Base-by-base conservation (phyloP, 805 yeast species). In the Tetrapisispora fleetii region DNA sequence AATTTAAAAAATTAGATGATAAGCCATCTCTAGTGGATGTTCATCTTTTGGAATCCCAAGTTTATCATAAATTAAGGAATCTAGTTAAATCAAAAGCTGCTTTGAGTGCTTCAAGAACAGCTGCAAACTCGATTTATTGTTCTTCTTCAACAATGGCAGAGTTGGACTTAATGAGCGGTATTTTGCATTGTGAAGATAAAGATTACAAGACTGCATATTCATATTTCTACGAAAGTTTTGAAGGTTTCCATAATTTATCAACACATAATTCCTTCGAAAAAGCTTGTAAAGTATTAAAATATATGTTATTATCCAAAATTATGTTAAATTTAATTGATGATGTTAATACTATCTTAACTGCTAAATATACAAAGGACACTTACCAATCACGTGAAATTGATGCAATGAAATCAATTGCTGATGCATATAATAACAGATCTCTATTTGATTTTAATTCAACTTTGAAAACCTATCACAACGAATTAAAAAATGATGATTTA, bases 121-220 rank as follows among this genome's bases (percentile, higher is more conserved):
- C 95, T 2, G 99, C 99, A n/a, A 95, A 93, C 66, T 78, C 97
- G 21, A 87, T 93, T 46, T 95, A 90, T 71, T 86, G 96, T 59
- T 95, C 98, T 10, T 85, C 97, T n/a, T 72, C 81, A 46, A 76
- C 84, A 58, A 96, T 93, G 69, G 98, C 98, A 1, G 95, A 89
- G 63, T 76, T 93, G 48, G 99, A 93, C 65, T 78, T 87, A 69
- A 89, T 91, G 83, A 83, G 95, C 63, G 99, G 99, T 57, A 81
- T 91, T 48, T 76, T 93, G 53, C 95, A 91, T 70, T 95, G 97
- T 37, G 97, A 93, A 68, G 98, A 93, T 59, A 86, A 86, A 65
- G 99, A 93, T 67, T 95, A 86, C 71, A 85, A 87, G 64, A 93
- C 99, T 11, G 96, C 98, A 13, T 93, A 77, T 63, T 89, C 97